Evolutionary conservation across 768 basidiomycete species (phyloP).

Genomic region (Agaricus subrufescens): DNA sequence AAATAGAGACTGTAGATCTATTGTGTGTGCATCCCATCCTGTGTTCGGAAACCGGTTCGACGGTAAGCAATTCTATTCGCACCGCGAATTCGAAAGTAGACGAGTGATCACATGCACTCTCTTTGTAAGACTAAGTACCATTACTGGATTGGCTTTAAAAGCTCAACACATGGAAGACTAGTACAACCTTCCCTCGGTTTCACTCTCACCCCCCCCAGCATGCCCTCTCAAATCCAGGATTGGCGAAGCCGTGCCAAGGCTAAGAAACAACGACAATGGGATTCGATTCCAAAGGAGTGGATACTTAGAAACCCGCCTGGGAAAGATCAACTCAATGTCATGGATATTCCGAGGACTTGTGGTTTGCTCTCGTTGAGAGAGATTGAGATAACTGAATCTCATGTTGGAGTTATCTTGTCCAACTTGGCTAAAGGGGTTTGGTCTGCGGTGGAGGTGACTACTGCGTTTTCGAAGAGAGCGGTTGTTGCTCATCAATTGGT

Average conservation of each 20-base stretch:
- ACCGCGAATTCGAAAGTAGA: too few species aligned
- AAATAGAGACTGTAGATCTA: too few species aligned
- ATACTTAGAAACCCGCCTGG: conserved; percentile 42
- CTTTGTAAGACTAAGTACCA: too few species aligned
- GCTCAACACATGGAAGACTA: too few species aligned
- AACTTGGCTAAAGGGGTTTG: conserved; percentile 51
- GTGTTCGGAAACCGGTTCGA: too few species aligned
- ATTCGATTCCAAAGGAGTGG: conserved; percentile 65
- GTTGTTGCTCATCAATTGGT: conserved; percentile 78
- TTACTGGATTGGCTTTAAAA: too few species aligned
- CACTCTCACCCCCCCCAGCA: conserved; percentile 9
- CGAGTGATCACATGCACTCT: too few species aligned
- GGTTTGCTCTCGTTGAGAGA: conserved; percentile 54
- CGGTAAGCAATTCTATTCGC: too few species aligned
- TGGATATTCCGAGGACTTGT: conserved; percentile 46
- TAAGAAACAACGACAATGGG: conserved; percentile 49
- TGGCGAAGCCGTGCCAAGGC: conserved; percentile 54
- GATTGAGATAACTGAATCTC: conserved; percentile 38
- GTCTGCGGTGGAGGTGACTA: conserved; percentile 65
- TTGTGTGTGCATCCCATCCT: too few species aligned
- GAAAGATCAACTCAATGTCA: conserved; percentile 45
- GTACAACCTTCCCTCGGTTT: too few species aligned
- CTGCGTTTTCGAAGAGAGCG: conserved; percentile 73
- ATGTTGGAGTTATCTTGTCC: conserved; percentile 40
- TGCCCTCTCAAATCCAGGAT: conserved; percentile 17